These are phyloP conservation scores for Corylus avellana DNA, from an alignment of 306 rosid genomes.

Conservation along the genomic window DNA sequence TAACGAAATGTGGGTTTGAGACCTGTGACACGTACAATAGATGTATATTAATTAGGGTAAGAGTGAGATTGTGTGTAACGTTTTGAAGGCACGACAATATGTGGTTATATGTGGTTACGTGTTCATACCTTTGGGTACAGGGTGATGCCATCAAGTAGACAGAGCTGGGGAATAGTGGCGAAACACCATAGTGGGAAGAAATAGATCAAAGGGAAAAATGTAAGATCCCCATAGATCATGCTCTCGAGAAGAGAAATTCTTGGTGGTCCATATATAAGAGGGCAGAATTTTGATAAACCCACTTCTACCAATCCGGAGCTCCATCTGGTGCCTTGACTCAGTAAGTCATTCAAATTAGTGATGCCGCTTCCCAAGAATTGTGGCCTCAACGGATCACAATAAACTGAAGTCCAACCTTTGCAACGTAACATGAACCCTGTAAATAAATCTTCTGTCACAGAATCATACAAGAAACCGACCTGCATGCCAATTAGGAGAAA, in stretches of 20 bases:
- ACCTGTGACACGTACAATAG: constrained; percentile 36
- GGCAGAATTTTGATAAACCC: constrained; percentile 54
- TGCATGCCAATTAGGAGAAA: constrained; percentile 18
- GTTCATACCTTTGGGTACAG: constrained; percentile 67
- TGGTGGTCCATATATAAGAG: constrained; percentile 46
- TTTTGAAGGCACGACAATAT: not conserved
- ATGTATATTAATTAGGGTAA: too few relatives aligned
- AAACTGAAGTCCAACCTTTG: constrained; percentile 72
- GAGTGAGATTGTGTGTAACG: too few relatives aligned
- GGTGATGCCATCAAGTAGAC: constrained; percentile 55
- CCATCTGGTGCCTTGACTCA: constrained; percentile 73
- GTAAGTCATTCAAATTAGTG: constrained; percentile 54
- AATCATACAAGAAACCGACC: constrained; percentile 64
- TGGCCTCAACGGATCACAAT: constrained; percentile 50
- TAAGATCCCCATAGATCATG: constrained; percentile 44
- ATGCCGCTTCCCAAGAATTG: constrained; percentile 64
- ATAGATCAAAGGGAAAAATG: constrained; percentile 41
- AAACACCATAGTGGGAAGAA: constrained; percentile 59
- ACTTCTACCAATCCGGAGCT: constrained; percentile 56
- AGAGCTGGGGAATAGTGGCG: constrained; percentile 62
- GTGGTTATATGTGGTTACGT: not conserved
- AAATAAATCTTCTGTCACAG: constrained; percentile 56
- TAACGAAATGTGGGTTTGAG: constrained; percentile 40
- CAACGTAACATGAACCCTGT: constrained; percentile 61
- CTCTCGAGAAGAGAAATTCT: constrained; percentile 48